Conservation (phyloP, 176 grass and related monocot genomes). For the Neostapfia colusana region DNA sequence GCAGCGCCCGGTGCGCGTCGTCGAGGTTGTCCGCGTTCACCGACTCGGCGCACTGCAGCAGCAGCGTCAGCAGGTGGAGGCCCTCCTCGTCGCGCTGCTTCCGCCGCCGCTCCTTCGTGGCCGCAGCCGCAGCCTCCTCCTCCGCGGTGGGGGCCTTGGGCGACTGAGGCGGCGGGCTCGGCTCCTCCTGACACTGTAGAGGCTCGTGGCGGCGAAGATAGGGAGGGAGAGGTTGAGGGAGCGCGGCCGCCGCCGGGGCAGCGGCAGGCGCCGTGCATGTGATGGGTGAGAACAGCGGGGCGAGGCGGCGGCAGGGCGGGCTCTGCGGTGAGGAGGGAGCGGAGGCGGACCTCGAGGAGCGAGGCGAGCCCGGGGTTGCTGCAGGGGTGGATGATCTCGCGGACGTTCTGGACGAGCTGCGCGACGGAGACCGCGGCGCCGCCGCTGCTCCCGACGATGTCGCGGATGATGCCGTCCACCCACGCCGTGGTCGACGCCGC, state of each 20-base stretch:
- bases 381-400: conserved; percentile 91
- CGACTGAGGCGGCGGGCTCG: conserved; percentile 33
- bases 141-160: conserved; percentile 44
- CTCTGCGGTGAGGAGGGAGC: conserved; percentile 49
- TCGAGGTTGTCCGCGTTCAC: conserved; percentile 76
- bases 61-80: conserved; percentile 67
- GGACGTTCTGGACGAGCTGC: conserved; percentile 92
- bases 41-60: conserved; percentile 74
- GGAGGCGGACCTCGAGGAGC: conserved; percentile 80
- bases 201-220: neutral
- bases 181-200: conserved; percentile 19
- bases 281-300: conserved; percentile 20
- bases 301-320: neutral
- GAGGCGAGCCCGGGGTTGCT: conserved; percentile 87
- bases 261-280: neutral
- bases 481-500: conserved; percentile 50
- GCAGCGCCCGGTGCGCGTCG: conserved; percentile 61
- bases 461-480: conserved; percentile 87
- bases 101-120: conserved; percentile 46
- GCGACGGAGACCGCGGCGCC: conserved; percentile 66
- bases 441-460: conserved; percentile 72
- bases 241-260: neutral
- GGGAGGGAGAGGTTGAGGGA: conserved; percentile 10
- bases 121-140: conserved; percentile 53
- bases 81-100: conserved; percentile 86